Evolutionary conservation across 1,139 yeast genomes (phyloP), one percentile per base, ranked within the genome.

Genomic region (Lodderomyces jiufengensis): DNA sequence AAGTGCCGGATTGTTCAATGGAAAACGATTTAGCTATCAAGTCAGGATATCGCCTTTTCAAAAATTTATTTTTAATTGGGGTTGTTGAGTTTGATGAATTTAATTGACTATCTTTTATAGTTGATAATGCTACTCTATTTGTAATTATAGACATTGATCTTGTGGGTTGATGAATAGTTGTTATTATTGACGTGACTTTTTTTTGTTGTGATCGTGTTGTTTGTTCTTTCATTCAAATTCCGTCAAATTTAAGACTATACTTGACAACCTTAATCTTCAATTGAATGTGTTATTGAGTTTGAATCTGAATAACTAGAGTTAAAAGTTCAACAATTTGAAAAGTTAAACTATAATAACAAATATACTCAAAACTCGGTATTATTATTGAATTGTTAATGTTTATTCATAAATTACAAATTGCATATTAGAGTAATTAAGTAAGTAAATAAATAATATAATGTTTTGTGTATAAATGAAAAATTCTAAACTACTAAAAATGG

Each of bases 121-220:
- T 64, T 7, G 69, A 69, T 49, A 65, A 61, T 24, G 69, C 69
- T 27, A 61, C 51, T 46, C 70, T 52, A 40, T 55, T 44, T 27
- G 60, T 44, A 23, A 53, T 36, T 27, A 48, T 27, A 9, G 49
- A 41, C 49, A 45, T 45, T 27, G n/a, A n/a, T n/a, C n/a, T n/a
- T n/a, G n/a, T n/a, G n/a, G n/a, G n/a, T n/a, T n/a, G n/a, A n/a
- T n/a, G n/a, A n/a, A n/a, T 52, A 39, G 54, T 44, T 27, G 61
- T 43, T 24, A 53, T 36, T 27, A 47, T 27, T 10, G 49, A 41
- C 49, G 44, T 45, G 24, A 23, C 26, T 25, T 29, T 10, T 13
- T 5, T 24, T 28, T 12, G 14, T 28, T 28, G 12, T 28, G 14
- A 28, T 23, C 31, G 31, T 28, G 31, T 18, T 24, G 16, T 11